Evolutionary conservation across 768 basidiomycete genomes (phyloP), one percentile per base, ranked within the genome.

Genomic region (Phanerochaete sordida): DNA sequence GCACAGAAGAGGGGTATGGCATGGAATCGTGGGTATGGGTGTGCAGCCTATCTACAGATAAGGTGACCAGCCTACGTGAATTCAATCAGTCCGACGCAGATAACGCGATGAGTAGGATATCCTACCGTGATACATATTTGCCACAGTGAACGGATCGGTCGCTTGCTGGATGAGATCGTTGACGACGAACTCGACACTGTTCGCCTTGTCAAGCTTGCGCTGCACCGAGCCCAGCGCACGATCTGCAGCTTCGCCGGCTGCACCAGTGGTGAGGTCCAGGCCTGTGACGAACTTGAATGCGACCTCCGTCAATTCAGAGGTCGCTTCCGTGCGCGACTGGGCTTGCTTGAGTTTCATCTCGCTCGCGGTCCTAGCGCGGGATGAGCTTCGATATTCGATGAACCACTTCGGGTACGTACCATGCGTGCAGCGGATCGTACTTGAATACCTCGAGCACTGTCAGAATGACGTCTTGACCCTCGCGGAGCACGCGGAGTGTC

Each of bases 381-480:
- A 39, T 28, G 52, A 37, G 30, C 2, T 5, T 8, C 19, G 8
- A 7, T n/a, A 12, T 26, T 27, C 24, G 31, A 21, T 5, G 6
- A 2, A 8, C 3, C 16, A 16, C 21, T n/a, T 30, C 15, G 7
- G 16, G 12, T 3, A 58, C 84, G 35, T 51, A 93, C 95, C 96
- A 98, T 30, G 85, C 88, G 66, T 98, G 91, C 21, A 99, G 80
- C 5, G 97, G 96, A 72, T 99, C 96, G 68, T 96, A 85, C 72
- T 91, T 93, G 84, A 98, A 97, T 15, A 98, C 96, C 68, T 97
- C 95, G 37, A 99, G 79, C 3, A 99, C 90, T 0, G 95, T 98
- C 82, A 95, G 85, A 68, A 99, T 88, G 47, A 96, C 85, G 33
- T 87, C 90, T 0, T 92, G 91, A 11, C 87, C 84, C 39, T 90